These are phyloP conservation scores for Tulasnella sp. DNA, from an alignment of 768 basidiomycete species.

Conservation along the genomic window DNA sequence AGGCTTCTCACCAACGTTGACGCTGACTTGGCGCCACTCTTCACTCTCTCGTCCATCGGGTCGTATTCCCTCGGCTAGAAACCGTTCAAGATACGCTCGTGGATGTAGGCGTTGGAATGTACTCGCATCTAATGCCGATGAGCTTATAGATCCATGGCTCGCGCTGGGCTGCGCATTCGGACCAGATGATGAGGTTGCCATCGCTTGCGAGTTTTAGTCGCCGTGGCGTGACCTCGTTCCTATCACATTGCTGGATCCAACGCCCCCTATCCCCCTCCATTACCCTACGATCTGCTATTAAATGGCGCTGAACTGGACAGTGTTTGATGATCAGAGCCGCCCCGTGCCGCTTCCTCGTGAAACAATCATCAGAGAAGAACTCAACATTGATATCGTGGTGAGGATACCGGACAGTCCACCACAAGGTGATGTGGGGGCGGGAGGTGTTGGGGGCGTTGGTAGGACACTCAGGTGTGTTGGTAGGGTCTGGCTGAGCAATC, in stretches of 20 bases:
- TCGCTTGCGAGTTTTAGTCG: too few relatives aligned
- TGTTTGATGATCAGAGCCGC: neutral
- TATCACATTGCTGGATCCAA: too few relatives aligned
- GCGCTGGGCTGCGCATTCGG: neutral
- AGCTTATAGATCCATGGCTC: neutral
- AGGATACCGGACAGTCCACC: slow-evolving; percentile 6
- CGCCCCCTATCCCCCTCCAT: neutral
- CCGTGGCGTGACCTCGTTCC: too few relatives aligned
- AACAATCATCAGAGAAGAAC: neutral
- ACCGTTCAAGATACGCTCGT: slow-evolving; percentile 73
- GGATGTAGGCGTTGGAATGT: slow-evolving; percentile 88
- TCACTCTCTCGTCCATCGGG: slow-evolving; percentile 70
- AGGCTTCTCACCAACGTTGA: slow-evolving; percentile 60
- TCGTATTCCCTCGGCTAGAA: slow-evolving; percentile 62
- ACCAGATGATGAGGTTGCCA: too few relatives aligned
- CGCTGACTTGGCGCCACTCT: slow-evolving; percentile 60
- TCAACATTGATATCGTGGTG: neutral
- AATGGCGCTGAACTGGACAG: slow-evolving; percentile 12
- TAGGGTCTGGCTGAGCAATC: slow-evolving; percentile 6
- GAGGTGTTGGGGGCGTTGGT: slow-evolving; percentile 3
- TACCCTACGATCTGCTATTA: neutral
- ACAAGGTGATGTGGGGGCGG: neutral
- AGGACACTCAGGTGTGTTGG: neutral
- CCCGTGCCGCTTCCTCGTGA: slow-evolving; percentile 10
- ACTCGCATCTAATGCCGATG: neutral